Conservation (phyloP, 345 rosid genomes). For the Acer negundo region DNA sequence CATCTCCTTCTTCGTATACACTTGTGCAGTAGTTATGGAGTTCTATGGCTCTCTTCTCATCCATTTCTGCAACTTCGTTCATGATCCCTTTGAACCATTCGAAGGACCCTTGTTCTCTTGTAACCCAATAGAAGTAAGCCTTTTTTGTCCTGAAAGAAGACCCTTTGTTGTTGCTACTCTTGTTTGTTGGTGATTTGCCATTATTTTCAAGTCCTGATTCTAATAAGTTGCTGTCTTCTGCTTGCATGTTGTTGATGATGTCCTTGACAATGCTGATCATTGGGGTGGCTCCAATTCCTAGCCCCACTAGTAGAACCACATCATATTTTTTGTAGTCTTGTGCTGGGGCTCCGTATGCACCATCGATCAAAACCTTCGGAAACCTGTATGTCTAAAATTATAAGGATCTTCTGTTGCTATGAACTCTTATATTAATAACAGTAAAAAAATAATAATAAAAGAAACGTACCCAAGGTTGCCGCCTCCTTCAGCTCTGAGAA, state of each 20-base stretch:
- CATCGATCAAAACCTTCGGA: conserved; percentile 80
- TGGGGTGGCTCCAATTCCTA: conserved; percentile 93
- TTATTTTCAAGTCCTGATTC: conserved; percentile 15
- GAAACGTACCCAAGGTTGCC: conserved; percentile 33
- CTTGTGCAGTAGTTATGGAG: conserved; percentile 90
- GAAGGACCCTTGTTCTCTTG: conserved; percentile 90
- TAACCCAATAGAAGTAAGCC: conserved; percentile 95
- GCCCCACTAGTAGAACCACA: conserved; percentile 79
- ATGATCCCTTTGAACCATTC: conserved; percentile 96
- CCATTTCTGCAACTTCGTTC: conserved; percentile 88
- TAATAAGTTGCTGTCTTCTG: conserved; percentile 18
- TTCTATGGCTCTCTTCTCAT: conserved; percentile 66
- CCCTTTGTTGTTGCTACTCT: conserved; percentile 22
- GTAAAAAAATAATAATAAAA: too few relatives aligned
- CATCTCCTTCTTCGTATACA: conserved; percentile 93
- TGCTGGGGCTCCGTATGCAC: conserved; percentile 92
- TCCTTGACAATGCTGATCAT: conserved; percentile 92
- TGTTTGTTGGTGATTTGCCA: not conserved
- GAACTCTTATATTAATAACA: too few relatives aligned
- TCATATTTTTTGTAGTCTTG: conserved; percentile 94
- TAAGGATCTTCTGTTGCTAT: not conserved
- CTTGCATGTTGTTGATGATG: conserved; percentile 76
- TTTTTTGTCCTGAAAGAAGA: conserved; percentile 55
- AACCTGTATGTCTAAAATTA: conserved; percentile 33
- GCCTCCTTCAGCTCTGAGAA: conserved; percentile 61